Evolutionary conservation across 768 basidiomycete genomes (phyloP).

Genomic region (Suillus lakei): DNA sequence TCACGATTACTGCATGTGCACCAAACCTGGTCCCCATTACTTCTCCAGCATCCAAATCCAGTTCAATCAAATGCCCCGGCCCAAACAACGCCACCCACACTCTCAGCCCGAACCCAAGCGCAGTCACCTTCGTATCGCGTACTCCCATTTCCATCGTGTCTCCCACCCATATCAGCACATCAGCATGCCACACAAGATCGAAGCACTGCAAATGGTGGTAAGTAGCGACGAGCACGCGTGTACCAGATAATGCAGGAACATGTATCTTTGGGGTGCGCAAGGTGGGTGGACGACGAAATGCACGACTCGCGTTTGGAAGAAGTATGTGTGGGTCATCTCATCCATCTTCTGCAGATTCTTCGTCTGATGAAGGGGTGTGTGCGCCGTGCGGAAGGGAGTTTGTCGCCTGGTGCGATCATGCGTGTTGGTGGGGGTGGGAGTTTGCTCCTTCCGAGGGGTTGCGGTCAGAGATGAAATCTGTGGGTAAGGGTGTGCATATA

Average conservation of each 20-base stretch:
- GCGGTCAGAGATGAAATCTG: constrained; percentile 21
- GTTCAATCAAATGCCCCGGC: constrained; percentile 84
- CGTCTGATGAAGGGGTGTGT: constrained; percentile 48
- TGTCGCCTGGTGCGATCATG: constrained; percentile 69
- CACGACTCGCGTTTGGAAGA: constrained; percentile 70
- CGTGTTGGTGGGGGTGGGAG: constrained; percentile 80
- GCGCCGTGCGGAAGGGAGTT: constrained; percentile 65
- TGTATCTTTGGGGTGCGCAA: constrained; percentile 55
- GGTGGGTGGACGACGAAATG: constrained; percentile 59
- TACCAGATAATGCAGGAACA: constrained; percentile 61
- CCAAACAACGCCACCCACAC: constrained; percentile 71
- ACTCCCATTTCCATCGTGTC: constrained; percentile 66
- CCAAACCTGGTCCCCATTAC: constrained; percentile 61
- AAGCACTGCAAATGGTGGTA: constrained; percentile 68
- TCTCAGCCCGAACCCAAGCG: constrained; percentile 72
- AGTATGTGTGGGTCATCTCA: constrained; percentile 52
- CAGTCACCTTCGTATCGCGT: constrained; percentile 74
- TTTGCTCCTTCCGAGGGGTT: constrained; percentile 34
- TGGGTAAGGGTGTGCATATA: constrained; percentile 3
- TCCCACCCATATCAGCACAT: constrained; percentile 50
- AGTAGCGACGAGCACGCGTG: constrained; percentile 60
- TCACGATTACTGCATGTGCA: constrained; percentile 70
- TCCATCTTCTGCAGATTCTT: constrained; percentile 58
- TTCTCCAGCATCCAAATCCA: constrained; percentile 69
- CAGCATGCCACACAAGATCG: constrained; percentile 48